Evolutionary conservation across 2,329 filamentous ascomycete species (phyloP), one percentile per base, ranked within the genome.

Genomic region (Alternaria angustiovoidea): DNA sequence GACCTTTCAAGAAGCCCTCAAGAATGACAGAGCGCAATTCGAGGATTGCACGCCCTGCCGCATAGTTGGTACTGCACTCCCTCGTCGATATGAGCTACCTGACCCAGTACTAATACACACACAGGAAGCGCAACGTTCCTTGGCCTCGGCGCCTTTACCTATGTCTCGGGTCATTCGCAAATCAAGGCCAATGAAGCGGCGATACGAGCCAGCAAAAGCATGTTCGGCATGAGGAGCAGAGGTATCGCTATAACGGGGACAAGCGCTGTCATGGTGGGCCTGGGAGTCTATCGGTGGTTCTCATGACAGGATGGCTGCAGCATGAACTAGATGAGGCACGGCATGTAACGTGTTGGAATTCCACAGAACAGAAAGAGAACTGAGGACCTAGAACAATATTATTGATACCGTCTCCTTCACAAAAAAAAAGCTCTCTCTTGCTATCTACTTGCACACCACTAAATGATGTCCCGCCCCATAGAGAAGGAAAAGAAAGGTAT

Each of bases 41-140:
- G 76, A 91, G 64, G 86, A 94, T 79, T 94, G 91, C 77, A 81
- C 88, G 41, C 82, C 89, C 34, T 95, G 91, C 81, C 87, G 86
- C 72, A 78, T 93, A 30, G 83, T 92, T 54, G 91, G 91, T 92
- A 80, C 28, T 67, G 39, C 28, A 12, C 44, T 22, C 46, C 7
- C 18, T 26, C 55, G 32, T 16, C 7, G 12, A 22, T 44, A 51
- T 24, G 11, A 42, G 38, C 11, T 7, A 11, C n/a, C 39, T 24
- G 36, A 2, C 32, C 38, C 32, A 32, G 22, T 28, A 36, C 49
- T 49, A 26, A 58, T 22, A 28, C 20, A 14, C 11, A 16, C 18
- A n/a, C 34, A 83, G 82, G 82, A 47, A 80, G 74, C 48, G 76
- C 74, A 44, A 81, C 76, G 0, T 84, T 84, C 68, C 72, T 80